Evolutionary conservation across 1,139 yeast genomes (phyloP).

Genomic region (Suzukiozyma palmioleophila): DNA sequence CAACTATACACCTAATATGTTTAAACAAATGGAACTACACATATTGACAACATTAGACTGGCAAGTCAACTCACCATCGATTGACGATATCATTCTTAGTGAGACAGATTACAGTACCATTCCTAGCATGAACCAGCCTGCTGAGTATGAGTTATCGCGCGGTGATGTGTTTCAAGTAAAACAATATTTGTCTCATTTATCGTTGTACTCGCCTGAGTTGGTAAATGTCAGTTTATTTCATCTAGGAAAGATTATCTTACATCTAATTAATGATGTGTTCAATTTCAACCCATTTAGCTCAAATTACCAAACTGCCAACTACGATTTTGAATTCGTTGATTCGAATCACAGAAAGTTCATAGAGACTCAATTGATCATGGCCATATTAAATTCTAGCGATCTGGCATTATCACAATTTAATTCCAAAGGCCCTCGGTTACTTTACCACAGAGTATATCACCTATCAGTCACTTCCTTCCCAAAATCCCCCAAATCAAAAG

Average conservation of each 20-base stretch:
- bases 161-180: slow-evolving; percentile 36
- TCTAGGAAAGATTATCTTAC: slow-evolving; percentile 30
- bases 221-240: slow-evolving; percentile 31
- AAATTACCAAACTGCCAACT: slow-evolving; percentile 8
- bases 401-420: slow-evolving; percentile 29
- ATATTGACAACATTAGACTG: slow-evolving; percentile 58
- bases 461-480: slow-evolving; percentile 13
- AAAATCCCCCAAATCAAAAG: slow-evolving; percentile 5
- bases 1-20: slow-evolving; percentile 59
- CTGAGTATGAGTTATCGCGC: slow-evolving; percentile 1
- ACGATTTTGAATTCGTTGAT: slow-evolving; percentile 12
- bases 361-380: slow-evolving; percentile 27
- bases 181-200: slow-evolving; percentile 32
- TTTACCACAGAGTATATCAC: slow-evolving; percentile 20
- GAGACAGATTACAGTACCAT: slow-evolving; percentile 29
- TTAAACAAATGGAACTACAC: slow-evolving; percentile 50
- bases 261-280: slow-evolving; percentile 32
- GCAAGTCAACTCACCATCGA: slow-evolving; percentile 55
- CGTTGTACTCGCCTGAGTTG: slow-evolving; percentile 35
- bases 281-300: slow-evolving; percentile 5
- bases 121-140: slow-evolving; percentile 8
- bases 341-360: slow-evolving; percentile 22
- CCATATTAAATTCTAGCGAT: slow-evolving; percentile 31
- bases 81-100: slow-evolving; percentile 45
- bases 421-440: slow-evolving; percentile 33